Conservation (phyloP, 2,329 filamentous ascomycete species). For the Chalaropsis ovoidea region DNA sequence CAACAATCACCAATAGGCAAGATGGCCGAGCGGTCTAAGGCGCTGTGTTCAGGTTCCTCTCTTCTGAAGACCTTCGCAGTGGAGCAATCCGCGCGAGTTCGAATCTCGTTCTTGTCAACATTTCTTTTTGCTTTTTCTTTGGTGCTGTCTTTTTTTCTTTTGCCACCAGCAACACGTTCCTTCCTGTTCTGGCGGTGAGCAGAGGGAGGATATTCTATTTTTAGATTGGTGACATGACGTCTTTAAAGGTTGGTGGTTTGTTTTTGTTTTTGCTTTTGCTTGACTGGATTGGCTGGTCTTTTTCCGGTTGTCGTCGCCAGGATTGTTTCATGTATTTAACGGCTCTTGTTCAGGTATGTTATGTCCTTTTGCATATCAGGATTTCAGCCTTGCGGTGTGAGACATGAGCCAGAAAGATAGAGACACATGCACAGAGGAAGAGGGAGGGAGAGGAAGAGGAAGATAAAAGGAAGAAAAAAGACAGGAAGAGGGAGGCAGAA, state of each 20-base stretch:
- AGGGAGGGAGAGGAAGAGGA: not conserved
- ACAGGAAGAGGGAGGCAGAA: not conserved
- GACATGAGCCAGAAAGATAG: not conserved
- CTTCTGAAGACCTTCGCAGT: conserved; percentile 9
- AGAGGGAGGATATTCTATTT: not conserved
- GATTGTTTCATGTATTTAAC: too few species aligned
- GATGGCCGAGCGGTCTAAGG: conserved; percentile 22
- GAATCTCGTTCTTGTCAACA: conserved; percentile 21
- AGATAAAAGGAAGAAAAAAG: not conserved
- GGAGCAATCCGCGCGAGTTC: conserved; percentile 20
- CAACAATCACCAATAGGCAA: not conserved
- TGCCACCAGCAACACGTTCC: not conserved
- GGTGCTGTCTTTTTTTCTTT: not conserved
- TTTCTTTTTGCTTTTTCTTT: not conserved
- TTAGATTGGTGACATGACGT: not conserved
- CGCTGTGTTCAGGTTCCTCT: conserved; percentile 16
- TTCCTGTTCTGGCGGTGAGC: not conserved
- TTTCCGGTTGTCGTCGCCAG: too few species aligned
- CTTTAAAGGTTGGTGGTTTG: not conserved
- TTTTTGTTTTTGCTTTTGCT: too few species aligned
- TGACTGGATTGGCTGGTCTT: too few species aligned
- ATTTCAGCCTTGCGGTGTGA: not conserved
- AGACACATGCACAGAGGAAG: too few species aligned
- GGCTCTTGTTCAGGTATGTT: too few species aligned
- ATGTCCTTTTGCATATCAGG: too few species aligned